phyloP scores from a whole-genome alignment of 257 asterid species.

The Primulina tabacum region DNA sequence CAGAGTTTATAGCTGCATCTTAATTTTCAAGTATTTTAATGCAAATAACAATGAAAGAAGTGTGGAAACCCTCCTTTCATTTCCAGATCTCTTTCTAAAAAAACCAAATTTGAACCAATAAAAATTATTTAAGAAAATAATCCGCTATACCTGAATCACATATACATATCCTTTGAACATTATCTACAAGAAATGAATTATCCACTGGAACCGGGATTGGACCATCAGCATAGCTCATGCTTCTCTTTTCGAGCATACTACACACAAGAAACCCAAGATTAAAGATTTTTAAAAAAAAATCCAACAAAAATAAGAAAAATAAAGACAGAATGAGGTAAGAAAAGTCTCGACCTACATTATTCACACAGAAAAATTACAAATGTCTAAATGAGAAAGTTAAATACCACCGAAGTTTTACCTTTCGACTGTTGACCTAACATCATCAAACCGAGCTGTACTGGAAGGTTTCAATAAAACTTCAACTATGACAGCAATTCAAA shows the following conservation, averaged over 20 bases:
- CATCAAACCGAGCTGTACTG: constrained; percentile 70
- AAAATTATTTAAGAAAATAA: background rate
- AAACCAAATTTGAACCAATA: constrained; percentile 11
- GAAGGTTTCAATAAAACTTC: constrained; percentile 79
- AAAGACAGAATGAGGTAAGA: background rate
- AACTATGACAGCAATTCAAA: constrained; percentile 44
- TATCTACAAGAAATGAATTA: constrained; percentile 68
- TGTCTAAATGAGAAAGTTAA: background rate
- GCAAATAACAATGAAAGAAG: constrained; percentile 13
- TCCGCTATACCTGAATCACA: constrained; percentile 71
- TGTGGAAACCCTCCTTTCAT: background rate
- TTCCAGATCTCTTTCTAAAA: constrained; percentile 6
- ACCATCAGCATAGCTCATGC: constrained; percentile 91
- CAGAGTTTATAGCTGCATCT: background rate
- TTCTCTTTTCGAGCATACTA: constrained; percentile 92
- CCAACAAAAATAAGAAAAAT: background rate
- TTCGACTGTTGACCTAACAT: constrained; percentile 65
- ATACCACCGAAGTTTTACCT: constrained; percentile 39
- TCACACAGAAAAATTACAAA: constrained; percentile 16
- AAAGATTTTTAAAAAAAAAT: background rate
- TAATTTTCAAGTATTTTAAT: constrained; percentile 4
- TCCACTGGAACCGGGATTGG: constrained; percentile 68
- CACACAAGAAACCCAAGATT: background rate
- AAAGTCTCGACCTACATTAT: background rate
- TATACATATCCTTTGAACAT: constrained; percentile 71